phyloP scores from a whole-genome alignment of 306 rosid genomes.

The Pyrus betulifolia region DNA sequence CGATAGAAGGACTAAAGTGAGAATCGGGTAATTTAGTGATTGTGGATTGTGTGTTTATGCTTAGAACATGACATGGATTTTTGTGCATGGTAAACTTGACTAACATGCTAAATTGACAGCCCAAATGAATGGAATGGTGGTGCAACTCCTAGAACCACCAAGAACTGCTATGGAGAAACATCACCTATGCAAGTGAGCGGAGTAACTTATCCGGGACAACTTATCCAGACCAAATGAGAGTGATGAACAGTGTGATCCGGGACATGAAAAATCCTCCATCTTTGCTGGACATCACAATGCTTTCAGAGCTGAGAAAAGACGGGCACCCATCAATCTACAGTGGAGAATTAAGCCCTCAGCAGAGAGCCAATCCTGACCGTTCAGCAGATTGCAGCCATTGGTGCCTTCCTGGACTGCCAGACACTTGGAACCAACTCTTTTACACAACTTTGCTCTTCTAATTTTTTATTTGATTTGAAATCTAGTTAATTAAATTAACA shows the following conservation, averaged over 20 bases:
- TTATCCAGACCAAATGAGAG: constrained; percentile 73
- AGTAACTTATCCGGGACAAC: constrained; percentile 31
- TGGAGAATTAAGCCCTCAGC: constrained; percentile 73
- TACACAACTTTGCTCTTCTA: constrained; percentile 55
- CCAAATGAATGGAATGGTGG: constrained; percentile 66
- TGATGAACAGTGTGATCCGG: constrained; percentile 59
- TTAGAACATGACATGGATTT: neutral
- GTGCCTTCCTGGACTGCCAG: constrained; percentile 96
- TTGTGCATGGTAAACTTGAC: neutral
- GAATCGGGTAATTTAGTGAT: neutral
- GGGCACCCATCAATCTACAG: constrained; percentile 85
- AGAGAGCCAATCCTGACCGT: constrained; percentile 60
- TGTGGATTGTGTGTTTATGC: neutral
- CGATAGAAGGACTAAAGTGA: neutral
- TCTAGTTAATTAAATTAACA: constrained; percentile 8
- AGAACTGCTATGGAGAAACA: constrained; percentile 84
- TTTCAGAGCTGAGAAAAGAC: constrained; percentile 74
- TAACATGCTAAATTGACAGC: constrained; percentile 29
- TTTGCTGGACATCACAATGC: constrained; percentile 74
- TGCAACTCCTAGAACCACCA: constrained; percentile 32
- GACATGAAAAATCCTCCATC: constrained; percentile 55
- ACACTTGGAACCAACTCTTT: constrained; percentile 83
- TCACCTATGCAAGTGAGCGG: constrained; percentile 42
- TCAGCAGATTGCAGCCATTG: constrained; percentile 95
- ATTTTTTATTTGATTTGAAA: neutral